phyloP scores from a whole-genome alignment of 768 basidiomycete genomes.

The Naganishia vaughanmartiniae region DNA sequence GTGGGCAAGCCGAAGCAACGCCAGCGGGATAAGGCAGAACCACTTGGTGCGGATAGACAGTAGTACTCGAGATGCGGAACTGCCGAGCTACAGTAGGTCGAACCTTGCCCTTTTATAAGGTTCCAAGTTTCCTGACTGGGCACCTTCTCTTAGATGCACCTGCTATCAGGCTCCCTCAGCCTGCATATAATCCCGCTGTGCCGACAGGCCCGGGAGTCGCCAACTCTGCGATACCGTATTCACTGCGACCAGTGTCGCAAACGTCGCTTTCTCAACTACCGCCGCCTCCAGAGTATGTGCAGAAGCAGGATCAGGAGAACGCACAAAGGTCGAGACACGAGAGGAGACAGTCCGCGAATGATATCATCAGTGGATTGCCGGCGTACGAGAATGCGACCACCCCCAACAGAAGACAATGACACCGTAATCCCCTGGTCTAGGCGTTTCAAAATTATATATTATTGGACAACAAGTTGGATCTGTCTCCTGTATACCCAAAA shows the following conservation, averaged over 20 bases:
- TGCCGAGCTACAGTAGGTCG: conserved; percentile 17
- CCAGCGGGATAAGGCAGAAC: neutral
- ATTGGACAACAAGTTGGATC: no score
- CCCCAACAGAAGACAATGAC: neutral
- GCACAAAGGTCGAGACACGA: neutral
- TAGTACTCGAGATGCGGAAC: neutral
- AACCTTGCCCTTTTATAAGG: neutral
- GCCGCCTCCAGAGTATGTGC: conserved; percentile 14
- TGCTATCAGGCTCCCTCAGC: conserved; percentile 7
- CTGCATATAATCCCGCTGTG: neutral
- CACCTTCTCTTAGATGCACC: conserved; percentile 12
- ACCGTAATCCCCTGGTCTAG: neutral
- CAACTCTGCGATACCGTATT: neutral
- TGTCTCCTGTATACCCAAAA: neutral
- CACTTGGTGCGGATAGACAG: conserved; percentile 4
- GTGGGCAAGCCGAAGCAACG: conserved; percentile 4
- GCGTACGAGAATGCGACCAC: neutral
- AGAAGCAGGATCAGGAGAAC: neutral
- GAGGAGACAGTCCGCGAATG: neutral
- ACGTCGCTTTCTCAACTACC: conserved; percentile 7
- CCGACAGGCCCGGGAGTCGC: neutral
- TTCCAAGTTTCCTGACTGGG: neutral
- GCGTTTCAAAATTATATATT: neutral
- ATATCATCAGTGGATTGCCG: neutral
- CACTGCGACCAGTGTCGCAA: neutral